Base-by-base conservation (phyloP, 23 red algal genomes). In the Gracilaria vermiculophylla region DNA sequence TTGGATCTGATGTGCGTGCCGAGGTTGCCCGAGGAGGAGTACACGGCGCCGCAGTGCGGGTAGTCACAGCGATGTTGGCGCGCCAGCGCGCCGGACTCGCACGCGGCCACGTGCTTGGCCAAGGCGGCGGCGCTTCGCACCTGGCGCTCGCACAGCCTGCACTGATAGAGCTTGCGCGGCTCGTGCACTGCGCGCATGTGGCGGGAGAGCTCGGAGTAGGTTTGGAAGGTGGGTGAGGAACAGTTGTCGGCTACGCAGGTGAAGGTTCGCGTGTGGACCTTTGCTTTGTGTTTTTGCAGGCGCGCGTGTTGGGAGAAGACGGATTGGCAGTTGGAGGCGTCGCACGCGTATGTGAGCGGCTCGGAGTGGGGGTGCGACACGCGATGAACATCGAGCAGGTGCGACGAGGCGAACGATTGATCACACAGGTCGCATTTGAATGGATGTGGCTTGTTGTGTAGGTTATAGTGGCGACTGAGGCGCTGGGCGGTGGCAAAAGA, bases 1-100 rank as follows among this genome's bases (percentile, higher is more conserved):
- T 78, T 78, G 51, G 48, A 54, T 52, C 73, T 1, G 15, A 78
- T 45, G 28, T 78, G 73, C 7, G 73, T 78, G 19, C 73, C 73
- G 15, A 78, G 51, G 54, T 78, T 78, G 16, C 48, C 45, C 20
- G 48, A 54, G 1, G 73, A 78, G 20, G 73, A 54, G 37, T 78
- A 78, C 44, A 51, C 73, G 31, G 73, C 73, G 1, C 52, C 32
- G 40, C 73, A 78, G 19, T 45, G 28, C 24, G 51, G 48, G 25
- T 54, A 78, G 16, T 16, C 31, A 78, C 73, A 78, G 7, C 73
- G 73, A 78, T 54, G 51, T 25, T 78, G 16, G 35, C 73, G 39
- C 23, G 24, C 19, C 14, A 54, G 21, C 16, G 73, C 2, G 32
- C 48, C 48, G 11, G 29, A 19, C 23, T 78, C 44, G 25, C 52